Evolutionary conservation across 192 early-diverging fungal genomes (phyloP), one percentile per base, ranked within the genome.

Genomic region (Funneliformis mosseae): DNA sequence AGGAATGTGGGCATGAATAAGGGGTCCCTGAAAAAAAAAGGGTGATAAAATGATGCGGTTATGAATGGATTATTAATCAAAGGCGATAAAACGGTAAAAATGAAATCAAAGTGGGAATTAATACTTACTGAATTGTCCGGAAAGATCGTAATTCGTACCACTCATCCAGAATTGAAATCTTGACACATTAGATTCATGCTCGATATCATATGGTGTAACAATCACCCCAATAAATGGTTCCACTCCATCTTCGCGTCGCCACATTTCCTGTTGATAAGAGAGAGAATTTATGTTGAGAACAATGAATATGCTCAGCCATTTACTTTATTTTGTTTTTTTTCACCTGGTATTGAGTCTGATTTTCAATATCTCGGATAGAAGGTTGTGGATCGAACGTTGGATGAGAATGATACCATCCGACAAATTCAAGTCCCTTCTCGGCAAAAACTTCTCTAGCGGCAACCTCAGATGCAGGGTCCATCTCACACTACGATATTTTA

Each of bases 381-480:
- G 97, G 97, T 50, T 91, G 91, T 6, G 96, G 92, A 55, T 95
- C 95, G 80, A 98, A 98, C 0, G 94, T 94, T 43, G 97, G 96
- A 83, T 98, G 97, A 46, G 96, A 97, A 83, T 98, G 97, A 87
- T 96, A 98, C 97, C 97, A 98, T 69, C 96, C 96, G 42, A 97
- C 95, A 1, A 94, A 93, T 25, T 82, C 82, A 67, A 89, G 87
- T 0, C 90, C 89, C 79, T 87, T 84, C 8, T 81, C 82, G 0
- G 84, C 87, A 84, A 98, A 98, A 23, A 83, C 88, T 59, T 92
- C 89, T 11, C 95, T 88, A 1, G 97, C 96, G 48, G 91, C 88
- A 68, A 97, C 91, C 77, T 98, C 96, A 1, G 93, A 94, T 14
- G 83, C 91, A 28, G 95, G 94, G 80, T 97, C 96, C 94, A 98